Conservation (phyloP, 2,329 filamentous ascomycete genomes). For the Claviceps monticola region DNA sequence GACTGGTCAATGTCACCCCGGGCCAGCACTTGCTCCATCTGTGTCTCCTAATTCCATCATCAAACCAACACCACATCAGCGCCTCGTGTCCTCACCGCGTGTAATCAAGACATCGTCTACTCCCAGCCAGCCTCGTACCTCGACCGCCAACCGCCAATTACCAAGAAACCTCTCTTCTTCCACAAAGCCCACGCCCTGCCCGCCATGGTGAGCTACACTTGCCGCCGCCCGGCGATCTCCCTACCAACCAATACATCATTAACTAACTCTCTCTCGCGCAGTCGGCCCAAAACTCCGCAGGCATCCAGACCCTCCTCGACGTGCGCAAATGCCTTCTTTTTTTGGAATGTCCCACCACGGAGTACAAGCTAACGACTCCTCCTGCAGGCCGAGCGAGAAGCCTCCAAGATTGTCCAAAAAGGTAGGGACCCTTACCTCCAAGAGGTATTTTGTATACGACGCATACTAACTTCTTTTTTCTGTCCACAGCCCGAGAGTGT, state of each 20-base stretch:
- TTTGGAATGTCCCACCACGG: neutral
- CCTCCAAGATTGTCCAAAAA: conserved; percentile 97
- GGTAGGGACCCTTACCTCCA: conserved; percentile 36
- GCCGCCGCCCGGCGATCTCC: neutral
- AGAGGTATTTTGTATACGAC: neutral
- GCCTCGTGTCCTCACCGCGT: neutral
- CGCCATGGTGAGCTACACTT: conserved; percentile 6
- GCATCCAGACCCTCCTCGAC: conserved; percentile 97
- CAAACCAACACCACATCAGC: neutral
- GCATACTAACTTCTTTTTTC: neutral
- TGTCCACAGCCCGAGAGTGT: conserved; percentile 69
- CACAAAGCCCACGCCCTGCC: neutral
- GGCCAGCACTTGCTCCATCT: neutral
- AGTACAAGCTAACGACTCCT: conserved; percentile 1
- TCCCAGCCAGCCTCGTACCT: neutral
- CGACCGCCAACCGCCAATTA: neutral
- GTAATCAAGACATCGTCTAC: too few relatives aligned
- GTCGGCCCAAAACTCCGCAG: conserved; percentile 96
- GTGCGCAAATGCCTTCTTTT: conserved; percentile 40
- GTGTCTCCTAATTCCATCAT: neutral
- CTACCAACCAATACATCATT: neutral
- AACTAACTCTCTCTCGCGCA: conserved; percentile 24
- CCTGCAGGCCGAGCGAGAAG: conserved; percentile 85
- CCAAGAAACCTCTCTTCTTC: neutral
- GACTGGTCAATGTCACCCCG: neutral